These are phyloP conservation scores for Candida yuanshanica DNA, from an alignment of 805 yeast species.

Conservation along the genomic window DNA sequence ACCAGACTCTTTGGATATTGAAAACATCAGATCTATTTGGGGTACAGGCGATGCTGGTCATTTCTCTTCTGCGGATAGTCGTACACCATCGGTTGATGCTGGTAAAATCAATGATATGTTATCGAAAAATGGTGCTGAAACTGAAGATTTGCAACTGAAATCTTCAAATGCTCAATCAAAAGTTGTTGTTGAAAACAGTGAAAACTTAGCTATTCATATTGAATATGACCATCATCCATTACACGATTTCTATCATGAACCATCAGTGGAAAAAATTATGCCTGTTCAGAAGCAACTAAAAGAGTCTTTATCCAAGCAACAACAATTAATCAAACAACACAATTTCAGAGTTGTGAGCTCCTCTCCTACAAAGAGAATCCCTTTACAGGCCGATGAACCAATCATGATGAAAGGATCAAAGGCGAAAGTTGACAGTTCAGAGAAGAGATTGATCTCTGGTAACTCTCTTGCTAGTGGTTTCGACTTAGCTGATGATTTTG, in stretches of 20 bases:
- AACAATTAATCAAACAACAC: background rate
- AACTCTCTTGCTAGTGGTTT: conserved; percentile 12
- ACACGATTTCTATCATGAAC: background rate
- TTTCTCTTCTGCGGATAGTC: background rate
- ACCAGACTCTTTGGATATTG: background rate
- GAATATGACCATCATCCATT: conserved; percentile 17
- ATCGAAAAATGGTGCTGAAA: conserved; percentile 5
- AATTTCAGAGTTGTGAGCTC: conserved; percentile 2
- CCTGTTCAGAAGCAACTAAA: background rate
- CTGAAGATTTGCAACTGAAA: conserved; percentile 13
- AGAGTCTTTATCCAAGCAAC: background rate
- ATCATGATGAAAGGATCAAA: background rate
- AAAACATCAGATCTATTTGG: conserved; percentile 19
- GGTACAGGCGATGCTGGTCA: conserved; percentile 10
- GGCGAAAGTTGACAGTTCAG: background rate
- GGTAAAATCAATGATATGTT: conserved; percentile 15
- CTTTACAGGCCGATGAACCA: conserved; percentile 1
- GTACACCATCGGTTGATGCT: conserved; percentile 12
- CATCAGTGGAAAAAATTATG: background rate
- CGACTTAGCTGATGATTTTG: conserved; percentile 17
- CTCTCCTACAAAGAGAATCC: background rate
- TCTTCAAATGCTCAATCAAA: conserved; percentile 14
- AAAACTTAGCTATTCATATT: conserved; percentile 18
- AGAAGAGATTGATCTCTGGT: conserved; percentile 11
- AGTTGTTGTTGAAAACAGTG: conserved; percentile 15